Percentiles rank a stretch among this genome's conserved stretches.
These are phyloP conservation scores for Cantharellus cinnabarinus DNA, from an alignment of 768 basidiomycete genomes.

Conservation along the genomic window DNA sequence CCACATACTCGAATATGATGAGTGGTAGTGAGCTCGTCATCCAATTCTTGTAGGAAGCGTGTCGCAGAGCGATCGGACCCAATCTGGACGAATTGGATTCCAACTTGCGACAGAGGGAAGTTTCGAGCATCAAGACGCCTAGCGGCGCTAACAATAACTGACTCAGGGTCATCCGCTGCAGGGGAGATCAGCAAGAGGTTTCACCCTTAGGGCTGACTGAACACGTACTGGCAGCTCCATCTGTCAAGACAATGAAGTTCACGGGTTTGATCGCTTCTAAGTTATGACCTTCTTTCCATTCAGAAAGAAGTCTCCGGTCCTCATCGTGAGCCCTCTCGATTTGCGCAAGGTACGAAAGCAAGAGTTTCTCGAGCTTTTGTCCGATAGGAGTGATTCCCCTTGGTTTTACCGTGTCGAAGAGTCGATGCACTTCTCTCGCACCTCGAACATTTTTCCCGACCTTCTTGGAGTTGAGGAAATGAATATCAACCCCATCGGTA, in stretches of 20 bases:
- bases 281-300: neutral
- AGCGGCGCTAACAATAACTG: conserved; percentile 13
- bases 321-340: conserved; percentile 17
- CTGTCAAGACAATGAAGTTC: conserved; percentile 41
- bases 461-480: conserved; percentile 31
- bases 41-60: conserved; percentile 27
- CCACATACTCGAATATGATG: conserved; percentile 27
- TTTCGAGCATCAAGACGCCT: conserved; percentile 17
- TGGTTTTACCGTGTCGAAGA: conserved; percentile 28
- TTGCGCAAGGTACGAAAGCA: conserved; percentile 21
- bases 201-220: conserved; percentile 19
- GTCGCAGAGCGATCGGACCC: conserved; percentile 16
- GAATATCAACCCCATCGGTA: conserved; percentile 37
- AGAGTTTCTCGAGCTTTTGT: conserved; percentile 20
- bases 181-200: neutral
- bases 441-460: conserved; percentile 21
- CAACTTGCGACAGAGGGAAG: conserved; percentile 20
- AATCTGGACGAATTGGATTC: conserved; percentile 21
- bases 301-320: conserved; percentile 12
- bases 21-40: conserved; percentile 29
- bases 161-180: conserved; percentile 12
- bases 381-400: conserved; percentile 21
- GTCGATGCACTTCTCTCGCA: conserved; percentile 16
- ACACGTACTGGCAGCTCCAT: conserved; percentile 27
- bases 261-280: conserved; percentile 26